Base-by-base conservation (phyloP, 192 early-diverging fungal species). In the Linnemannia hyalina region DNA sequence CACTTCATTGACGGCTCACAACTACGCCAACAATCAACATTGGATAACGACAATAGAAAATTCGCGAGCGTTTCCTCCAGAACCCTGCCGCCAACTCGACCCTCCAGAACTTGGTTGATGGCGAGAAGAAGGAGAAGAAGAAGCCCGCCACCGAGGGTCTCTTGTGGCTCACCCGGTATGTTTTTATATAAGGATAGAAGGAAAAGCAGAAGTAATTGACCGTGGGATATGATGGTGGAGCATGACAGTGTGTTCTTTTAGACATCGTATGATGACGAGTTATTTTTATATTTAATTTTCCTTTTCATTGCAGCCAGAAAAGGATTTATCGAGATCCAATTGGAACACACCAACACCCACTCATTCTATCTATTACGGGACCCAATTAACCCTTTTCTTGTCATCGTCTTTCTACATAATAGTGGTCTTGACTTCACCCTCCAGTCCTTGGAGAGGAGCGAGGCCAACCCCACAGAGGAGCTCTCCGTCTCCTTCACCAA, bases 81-180 rank as follows among this genome's bases (percentile, higher is more conserved):
- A 92, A 95, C 87, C 95, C 96, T 38, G 89, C 69, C 38, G 91
- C 88, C 65, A 95, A 92, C 81, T 87, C 90, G 29, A 99, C 97
- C 41, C 93, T 99, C 74, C 92, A 99, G 83, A 93, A 95, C 74
- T 92, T 99, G 71, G 91, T 96, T 47, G 85, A 90, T 13, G 91
- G 89, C 16, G 98, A 99, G 89, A 73, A 90, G 4, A 89, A 80
- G n/a, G 94, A 95, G 80, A 95, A 95, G 89, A 96, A 97, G 89
- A 92, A 94, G 82, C 93, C 92, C 16, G 97, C 97, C 68, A 96
- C 97, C 32, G 96, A 97, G 83, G 97, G 96, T 23, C 92, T 99
- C 42, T 90, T 99, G 76, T 99, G 98, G 98, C 93, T 99, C 57
- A 97, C 94, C 81, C 91, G 97, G 93, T 94, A 91, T 75, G 90